Conservation (phyloP, 257 asterid species). For the Salvia miltiorrhiza region DNA sequence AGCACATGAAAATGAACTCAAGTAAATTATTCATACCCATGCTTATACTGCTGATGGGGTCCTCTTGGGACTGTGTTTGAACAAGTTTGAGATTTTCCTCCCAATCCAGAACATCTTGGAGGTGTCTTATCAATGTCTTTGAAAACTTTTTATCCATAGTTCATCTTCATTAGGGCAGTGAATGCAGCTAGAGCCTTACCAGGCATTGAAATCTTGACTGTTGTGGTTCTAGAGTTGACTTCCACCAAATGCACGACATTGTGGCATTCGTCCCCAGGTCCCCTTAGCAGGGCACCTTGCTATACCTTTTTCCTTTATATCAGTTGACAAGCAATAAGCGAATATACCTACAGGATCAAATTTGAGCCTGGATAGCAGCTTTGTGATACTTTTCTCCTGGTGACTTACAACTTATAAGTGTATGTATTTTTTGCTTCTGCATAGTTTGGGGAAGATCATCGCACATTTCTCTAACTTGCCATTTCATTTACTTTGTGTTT, state of each 20-base stretch:
- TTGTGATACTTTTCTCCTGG: neutral
- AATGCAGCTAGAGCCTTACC: slow-evolving; percentile 3
- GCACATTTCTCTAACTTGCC: slow-evolving; percentile 2
- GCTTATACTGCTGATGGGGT: neutral
- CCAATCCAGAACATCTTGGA: neutral
- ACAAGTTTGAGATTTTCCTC: slow-evolving; percentile 9
- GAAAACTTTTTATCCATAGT: neutral
- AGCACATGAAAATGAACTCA: neutral
- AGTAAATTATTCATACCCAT: neutral
- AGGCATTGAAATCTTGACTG: neutral
- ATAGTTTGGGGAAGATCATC: neutral
- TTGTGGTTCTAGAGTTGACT: neutral
- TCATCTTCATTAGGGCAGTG: slow-evolving; percentile 3
- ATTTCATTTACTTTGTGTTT: neutral
- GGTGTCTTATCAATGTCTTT: slow-evolving; percentile 4
- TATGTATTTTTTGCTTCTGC: neutral
- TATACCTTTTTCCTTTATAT: neutral
- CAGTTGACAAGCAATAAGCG: neutral
- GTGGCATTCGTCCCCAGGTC: neutral
- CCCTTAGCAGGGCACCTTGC: neutral
- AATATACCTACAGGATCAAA: neutral
- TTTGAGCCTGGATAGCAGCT: slow-evolving; percentile 10
- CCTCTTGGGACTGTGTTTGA: neutral
- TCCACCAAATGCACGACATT: neutral
- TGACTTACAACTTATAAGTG: neutral